Evolutionary conservation across 2,329 filamentous ascomycete genomes (phyloP), one percentile per base, ranked within the genome.

Genomic region (Whalleya microplaca): DNA sequence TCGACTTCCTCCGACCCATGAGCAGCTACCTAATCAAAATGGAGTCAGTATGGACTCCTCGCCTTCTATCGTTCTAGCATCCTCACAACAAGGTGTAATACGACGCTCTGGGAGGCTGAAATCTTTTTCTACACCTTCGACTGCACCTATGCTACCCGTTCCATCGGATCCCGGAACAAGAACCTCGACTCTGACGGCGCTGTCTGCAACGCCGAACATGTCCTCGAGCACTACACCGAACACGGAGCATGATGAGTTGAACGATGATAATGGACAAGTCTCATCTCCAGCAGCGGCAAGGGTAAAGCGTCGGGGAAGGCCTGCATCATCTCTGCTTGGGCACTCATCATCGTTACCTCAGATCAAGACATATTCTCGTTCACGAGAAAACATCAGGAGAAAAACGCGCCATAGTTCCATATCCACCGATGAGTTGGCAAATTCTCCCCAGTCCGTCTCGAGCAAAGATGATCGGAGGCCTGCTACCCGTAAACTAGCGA

Each of bases 351-450:
- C 61, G 9, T 51, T 66, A 12, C 53, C 66, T 3, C 69, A 62
- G 37, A 45, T 63, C 2, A 74, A 70, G 44, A 66, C 64, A 2
- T 55, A 55, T 42, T 59, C 59, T 23, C 55, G 54, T 14, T 61
- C 66, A 5, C 55, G 63, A 16, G 66, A 70, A 21, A 68, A 56
- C 43, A 44, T 67, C 18, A 66, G 67, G 52, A 67, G 67, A 21
- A 64, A 65, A 3, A 56, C 62, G 51, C 69, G 48, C 57, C 67
- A 63, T n/a, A 73, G 72, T 23, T 78, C 76, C 0, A 69, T 75
- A 14, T 83, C 81, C 12, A 76, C 79, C 0, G 80, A 84, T 61
- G 81, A 84, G 58, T 64, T 83, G 12, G 73, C 76, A 6, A 66
- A 67, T 14, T 79, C 80, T 0, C 71, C 76, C 1, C 63, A 71